Conservation (phyloP, 169 alveolate species). For the Plasmodium blacklocki region DNA sequence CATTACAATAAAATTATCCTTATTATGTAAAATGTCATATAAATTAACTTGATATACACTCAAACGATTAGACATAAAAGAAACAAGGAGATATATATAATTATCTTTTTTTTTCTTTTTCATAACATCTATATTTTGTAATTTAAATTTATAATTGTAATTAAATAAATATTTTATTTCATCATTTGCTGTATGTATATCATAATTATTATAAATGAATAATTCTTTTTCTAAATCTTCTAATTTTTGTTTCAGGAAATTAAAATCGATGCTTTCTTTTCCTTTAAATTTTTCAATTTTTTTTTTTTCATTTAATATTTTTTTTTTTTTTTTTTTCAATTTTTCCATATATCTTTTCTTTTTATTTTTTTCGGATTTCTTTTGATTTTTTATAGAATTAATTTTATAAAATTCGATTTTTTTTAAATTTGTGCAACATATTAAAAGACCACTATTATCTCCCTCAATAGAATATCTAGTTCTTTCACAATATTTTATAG, state of each 20-base stretch:
- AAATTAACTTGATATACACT: conserved; percentile 76
- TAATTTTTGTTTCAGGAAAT: conserved; percentile 16
- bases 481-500: conserved; percentile 38
- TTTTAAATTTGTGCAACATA: conserved; percentile 65
- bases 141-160: conserved; percentile 50
- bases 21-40: conserved; percentile 76
- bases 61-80: conserved; percentile 68
- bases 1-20: conserved; percentile 58
- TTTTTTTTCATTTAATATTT: conserved; percentile 24
- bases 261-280: conserved; percentile 32
- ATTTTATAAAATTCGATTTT: conserved; percentile 69
- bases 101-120: conserved; percentile 48
- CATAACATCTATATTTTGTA: conserved; percentile 57
- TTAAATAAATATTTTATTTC: conserved; percentile 66
- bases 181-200: conserved; percentile 71
- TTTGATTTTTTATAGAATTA: conserved; percentile 72
- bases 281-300: conserved; percentile 69
- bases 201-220: conserved; percentile 29
- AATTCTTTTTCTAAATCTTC: conserved; percentile 38
- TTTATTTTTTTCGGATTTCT: conserved; percentile 69
- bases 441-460: conserved; percentile 47
- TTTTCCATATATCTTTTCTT: conserved; percentile 73
- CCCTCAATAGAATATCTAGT: conserved; percentile 55
- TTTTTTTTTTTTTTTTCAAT: conserved; percentile 59
- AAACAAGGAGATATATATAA: conserved; percentile 19